phyloP scores from a whole-genome alignment of 768 basidiomycete species.

The Tricholoma sp. region DNA sequence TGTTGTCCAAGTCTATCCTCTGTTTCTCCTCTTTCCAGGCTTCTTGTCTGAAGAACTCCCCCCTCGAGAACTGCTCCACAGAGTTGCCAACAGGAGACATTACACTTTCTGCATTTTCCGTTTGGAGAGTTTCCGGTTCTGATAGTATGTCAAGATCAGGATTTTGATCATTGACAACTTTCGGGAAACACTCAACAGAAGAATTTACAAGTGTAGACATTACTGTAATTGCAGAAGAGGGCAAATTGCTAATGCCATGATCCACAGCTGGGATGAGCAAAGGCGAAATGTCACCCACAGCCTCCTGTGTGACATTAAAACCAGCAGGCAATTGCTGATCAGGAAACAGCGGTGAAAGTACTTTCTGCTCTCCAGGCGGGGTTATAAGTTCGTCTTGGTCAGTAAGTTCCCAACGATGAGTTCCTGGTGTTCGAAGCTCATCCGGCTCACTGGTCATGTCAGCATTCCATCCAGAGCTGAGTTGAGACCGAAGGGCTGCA shows the following conservation, averaged over 20 bases:
- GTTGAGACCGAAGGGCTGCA: slow-evolving; percentile 10
- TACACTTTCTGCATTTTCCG: slow-evolving; percentile 19
- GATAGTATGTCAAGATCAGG: slow-evolving; percentile 12
- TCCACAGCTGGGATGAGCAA: neutral
- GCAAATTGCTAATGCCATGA: neutral
- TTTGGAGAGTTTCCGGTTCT: slow-evolving; percentile 10
- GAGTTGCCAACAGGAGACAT: slow-evolving; percentile 28
- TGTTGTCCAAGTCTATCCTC: slow-evolving; percentile 18
- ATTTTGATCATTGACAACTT: slow-evolving; percentile 9
- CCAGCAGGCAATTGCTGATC: slow-evolving; percentile 6
- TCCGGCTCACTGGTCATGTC: slow-evolving; percentile 6
- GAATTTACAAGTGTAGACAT: slow-evolving; percentile 1
- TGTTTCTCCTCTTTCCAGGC: slow-evolving; percentile 35
- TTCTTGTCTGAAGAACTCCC: slow-evolving; percentile 33
- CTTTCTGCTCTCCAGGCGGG: slow-evolving; percentile 12
- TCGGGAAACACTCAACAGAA: slow-evolving; percentile 18
- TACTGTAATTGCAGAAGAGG: slow-evolving; percentile 3
- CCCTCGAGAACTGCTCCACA: slow-evolving; percentile 24
- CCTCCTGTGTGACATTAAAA: neutral
- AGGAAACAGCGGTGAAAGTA: slow-evolving; percentile 17
- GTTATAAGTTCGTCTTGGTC: slow-evolving; percentile 17
- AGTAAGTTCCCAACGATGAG: slow-evolving; percentile 10
- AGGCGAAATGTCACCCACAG: neutral
- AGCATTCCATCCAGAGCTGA: neutral
- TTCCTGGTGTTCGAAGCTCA: slow-evolving; percentile 11